These are phyloP conservation scores for Arthrobotrys iridis DNA, from an alignment of 2,329 filamentous ascomycete species.

Conservation along the genomic window DNA sequence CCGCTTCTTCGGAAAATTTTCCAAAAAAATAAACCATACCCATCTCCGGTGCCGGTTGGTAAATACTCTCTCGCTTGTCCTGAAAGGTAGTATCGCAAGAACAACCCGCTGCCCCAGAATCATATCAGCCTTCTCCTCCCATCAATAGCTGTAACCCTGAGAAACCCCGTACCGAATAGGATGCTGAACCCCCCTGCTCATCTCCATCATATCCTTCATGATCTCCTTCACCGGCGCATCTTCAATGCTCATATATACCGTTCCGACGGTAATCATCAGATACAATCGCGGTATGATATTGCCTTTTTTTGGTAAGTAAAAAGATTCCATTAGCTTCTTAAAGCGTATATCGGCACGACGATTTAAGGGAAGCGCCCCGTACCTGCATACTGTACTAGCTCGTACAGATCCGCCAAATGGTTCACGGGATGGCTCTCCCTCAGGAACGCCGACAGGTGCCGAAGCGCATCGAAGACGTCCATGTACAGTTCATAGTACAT, in stretches of 20 bases:
- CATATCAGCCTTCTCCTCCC: not conserved
- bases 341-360: not conserved
- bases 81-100: constrained; percentile 93
- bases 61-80: constrained; percentile 92
- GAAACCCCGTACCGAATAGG: constrained; percentile 73
- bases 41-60: constrained; percentile 82
- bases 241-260: constrained; percentile 98
- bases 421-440: constrained; percentile 98
- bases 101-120: constrained; percentile 71
- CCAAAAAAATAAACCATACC: constrained; percentile 51
- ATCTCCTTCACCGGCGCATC: constrained; percentile 99
- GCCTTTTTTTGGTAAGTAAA: constrained; percentile 72
- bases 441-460: constrained; percentile 94
- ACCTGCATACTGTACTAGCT: constrained; percentile 59
- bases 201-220: constrained; percentile 99
- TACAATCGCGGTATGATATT: constrained; percentile 97
- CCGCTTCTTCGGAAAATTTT: not conserved
- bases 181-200: constrained; percentile 97
- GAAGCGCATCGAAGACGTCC: constrained; percentile 96
- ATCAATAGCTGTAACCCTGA: not conserved
- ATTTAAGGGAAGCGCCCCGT: not conserved
- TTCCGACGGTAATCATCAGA: constrained; percentile 98
- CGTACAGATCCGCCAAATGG: constrained; percentile 89
- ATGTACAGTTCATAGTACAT: constrained; percentile 99
- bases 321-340: constrained; percentile 9